Evolutionary conservation across 805 yeast species (phyloP), one percentile per base, ranked within the genome.

Genomic region (Hanseniaspora jakobsenii): DNA sequence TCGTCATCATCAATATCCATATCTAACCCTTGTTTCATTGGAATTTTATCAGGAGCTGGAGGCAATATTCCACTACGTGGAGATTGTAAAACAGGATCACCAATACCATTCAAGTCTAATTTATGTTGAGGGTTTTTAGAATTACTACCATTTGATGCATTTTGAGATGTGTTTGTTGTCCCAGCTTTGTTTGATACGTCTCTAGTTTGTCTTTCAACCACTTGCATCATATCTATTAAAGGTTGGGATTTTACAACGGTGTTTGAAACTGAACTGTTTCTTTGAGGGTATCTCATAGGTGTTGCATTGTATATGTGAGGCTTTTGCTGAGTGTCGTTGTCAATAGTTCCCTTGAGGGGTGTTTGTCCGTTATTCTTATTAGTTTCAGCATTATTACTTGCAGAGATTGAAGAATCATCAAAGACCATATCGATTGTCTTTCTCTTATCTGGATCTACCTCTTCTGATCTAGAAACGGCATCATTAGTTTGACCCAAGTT

Each of bases 371-470:
- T 14, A 14, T 8, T 6, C 3, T 8, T 13, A 12, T 12, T 16
- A n/a, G 17, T 18, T 13, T 17, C 19, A 19, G n/a, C 6, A 4
- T 10, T 19, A 36, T 16, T 24, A 22, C n/a, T 26, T 5, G 19
- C 23, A 12, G 6, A 6, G 14, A 12, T 26, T 5, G 19, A 16
- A 12, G 6, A 6, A 16, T 21, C 26, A 22, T 18, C 36, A 38
- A 55, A 51, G 26, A 55, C 47, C 17, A 63, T 64, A 6, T 62
- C 59, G 36, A 60, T 61, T 38, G 60, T 64, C 44, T 55, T 61
- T 8, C 64, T 52, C 43, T 61, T 61, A 39, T 60, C 63, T 1
- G 65, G 65, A 44, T 61, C 65, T 2, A 61, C 65, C 12, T 59
- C 58, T 39, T 58, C 64, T 2, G 64, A 60, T 48, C 61, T 56